These are phyloP conservation scores for Globisporangium apiculatum DNA, from an alignment of 352 stramenopile species.

Conservation along the genomic window DNA sequence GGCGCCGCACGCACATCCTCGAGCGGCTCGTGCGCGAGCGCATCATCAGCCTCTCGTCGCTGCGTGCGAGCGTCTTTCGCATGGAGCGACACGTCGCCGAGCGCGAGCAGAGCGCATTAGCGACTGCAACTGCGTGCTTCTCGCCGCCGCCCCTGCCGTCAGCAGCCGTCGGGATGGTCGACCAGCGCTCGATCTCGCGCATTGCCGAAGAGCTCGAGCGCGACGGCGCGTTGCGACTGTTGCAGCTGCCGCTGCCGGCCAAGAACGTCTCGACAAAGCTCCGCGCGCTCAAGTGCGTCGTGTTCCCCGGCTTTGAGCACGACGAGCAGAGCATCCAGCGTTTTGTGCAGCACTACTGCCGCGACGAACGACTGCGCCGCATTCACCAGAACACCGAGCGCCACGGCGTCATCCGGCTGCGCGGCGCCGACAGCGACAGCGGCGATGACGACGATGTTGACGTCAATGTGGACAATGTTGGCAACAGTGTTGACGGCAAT, in stretches of 20 bases:
- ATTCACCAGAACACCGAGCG: constrained; percentile 56
- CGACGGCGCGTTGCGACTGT: constrained; percentile 33
- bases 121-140: not conserved
- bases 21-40: constrained; percentile 54
- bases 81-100: constrained; percentile 43
- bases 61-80: constrained; percentile 67
- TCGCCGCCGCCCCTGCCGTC: constrained; percentile 4
- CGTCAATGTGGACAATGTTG: not conserved
- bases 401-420: constrained; percentile 46
- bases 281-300: constrained; percentile 59
- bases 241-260: constrained; percentile 60
- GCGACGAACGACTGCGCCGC: constrained; percentile 64
- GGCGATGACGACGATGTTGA: constrained; percentile 1
- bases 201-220: constrained; percentile 61
- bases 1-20: constrained; percentile 57
- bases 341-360: constrained; percentile 72
- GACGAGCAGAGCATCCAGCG: constrained; percentile 64
- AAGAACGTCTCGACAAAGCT: constrained; percentile 81
- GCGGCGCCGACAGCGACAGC: constrained; percentile 30
- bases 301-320: constrained; percentile 54
- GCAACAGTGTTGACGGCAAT: not conserved
- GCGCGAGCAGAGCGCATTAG: constrained; percentile 1
- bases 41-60: constrained; percentile 70
- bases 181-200: constrained; percentile 62
- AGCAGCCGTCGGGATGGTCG: constrained; percentile 45